A percentile compares a stretch with the other conserved stretches of the same genome.
Conservation (phyloP, 176 grass and related monocot genomes). For the Carex pumila region DNA sequence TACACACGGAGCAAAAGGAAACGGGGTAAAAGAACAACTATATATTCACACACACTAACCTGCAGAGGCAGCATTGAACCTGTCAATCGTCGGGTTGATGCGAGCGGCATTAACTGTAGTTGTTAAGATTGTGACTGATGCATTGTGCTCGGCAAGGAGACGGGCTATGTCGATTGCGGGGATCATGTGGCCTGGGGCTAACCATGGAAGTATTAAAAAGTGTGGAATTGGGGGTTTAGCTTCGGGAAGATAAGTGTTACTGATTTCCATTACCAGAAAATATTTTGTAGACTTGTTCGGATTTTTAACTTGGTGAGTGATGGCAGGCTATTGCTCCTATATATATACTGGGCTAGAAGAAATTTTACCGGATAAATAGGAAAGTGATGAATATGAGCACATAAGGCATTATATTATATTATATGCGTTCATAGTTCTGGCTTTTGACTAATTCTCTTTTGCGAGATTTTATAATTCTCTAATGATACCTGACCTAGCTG, state of each 20-base stretch:
- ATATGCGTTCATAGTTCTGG: too few species aligned
- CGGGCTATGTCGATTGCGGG: slow-evolving; percentile 52
- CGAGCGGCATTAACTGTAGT: slow-evolving; percentile 40
- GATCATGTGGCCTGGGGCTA: slow-evolving; percentile 38
- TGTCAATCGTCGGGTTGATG: slow-evolving; percentile 26
- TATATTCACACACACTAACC: neutral
- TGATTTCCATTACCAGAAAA: neutral
- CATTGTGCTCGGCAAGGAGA: slow-evolving; percentile 42
- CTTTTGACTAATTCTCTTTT: too few species aligned
- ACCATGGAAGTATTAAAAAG: slow-evolving; percentile 57
- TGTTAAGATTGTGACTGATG: slow-evolving; percentile 42
- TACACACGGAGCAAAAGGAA: neutral
- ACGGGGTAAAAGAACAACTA: neutral
- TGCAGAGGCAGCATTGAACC: neutral
- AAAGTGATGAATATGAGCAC: too few species aligned
- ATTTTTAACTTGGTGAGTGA: neutral
- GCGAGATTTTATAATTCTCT: too few species aligned
- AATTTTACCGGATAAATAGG: too few species aligned
- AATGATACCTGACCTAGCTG: too few species aligned
- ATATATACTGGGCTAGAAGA: too few species aligned
- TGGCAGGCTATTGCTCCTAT: neutral
- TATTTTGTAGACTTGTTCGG: neutral
- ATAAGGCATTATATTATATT: too few species aligned
- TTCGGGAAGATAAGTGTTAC: neutral
- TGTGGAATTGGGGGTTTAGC: slow-evolving; percentile 20